Percentiles rank a stretch among this genome's conserved stretches.
Evolutionary conservation across 805 yeast genomes (phyloP).

Genomic region (Cyberlindnera euphorbiae): DNA sequence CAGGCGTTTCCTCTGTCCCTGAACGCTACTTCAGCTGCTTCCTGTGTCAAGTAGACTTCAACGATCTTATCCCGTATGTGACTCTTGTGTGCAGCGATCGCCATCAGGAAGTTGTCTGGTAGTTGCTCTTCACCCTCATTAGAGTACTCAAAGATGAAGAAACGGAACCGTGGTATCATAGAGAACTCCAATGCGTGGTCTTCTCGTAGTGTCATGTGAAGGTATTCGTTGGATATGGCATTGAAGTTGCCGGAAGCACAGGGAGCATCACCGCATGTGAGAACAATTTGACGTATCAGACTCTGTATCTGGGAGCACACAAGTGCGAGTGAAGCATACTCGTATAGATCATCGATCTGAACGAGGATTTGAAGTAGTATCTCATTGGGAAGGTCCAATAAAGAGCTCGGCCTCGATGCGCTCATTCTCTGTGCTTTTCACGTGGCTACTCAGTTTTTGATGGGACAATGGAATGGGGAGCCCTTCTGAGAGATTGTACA

Average conservation of each 20-base stretch:
- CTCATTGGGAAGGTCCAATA: conserved; percentile 20
- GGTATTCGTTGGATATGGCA: conserved; percentile 6
- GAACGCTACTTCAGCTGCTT: conserved; percentile 4
- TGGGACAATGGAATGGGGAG: neutral
- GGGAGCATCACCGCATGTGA: conserved; percentile 17
- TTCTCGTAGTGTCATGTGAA: conserved; percentile 3
- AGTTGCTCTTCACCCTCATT: conserved; percentile 1
- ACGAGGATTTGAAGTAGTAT: conserved; percentile 12
- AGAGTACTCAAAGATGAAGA: conserved; percentile 16
- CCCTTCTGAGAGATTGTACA: neutral
- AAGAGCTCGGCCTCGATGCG: neutral
- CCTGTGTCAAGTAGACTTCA: conserved; percentile 11
- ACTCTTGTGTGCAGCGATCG: conserved; percentile 8
- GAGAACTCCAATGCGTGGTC: neutral
- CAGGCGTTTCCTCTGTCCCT: conserved; percentile 5
- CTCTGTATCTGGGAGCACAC: conserved; percentile 18
- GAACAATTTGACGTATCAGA: conserved; percentile 14
- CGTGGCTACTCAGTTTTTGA: neutral
- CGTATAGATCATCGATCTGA: conserved; percentile 17
- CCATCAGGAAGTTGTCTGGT: conserved; percentile 9
- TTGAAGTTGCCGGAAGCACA: conserved; percentile 10
- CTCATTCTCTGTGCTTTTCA: neutral
- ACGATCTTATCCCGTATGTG: conserved; percentile 8
- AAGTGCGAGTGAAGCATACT: conserved; percentile 7
- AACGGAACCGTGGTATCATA: conserved; percentile 6